Evolutionary conservation across 441 rosid species (phyloP).

Genomic region (Populus trichocarpa): DNA sequence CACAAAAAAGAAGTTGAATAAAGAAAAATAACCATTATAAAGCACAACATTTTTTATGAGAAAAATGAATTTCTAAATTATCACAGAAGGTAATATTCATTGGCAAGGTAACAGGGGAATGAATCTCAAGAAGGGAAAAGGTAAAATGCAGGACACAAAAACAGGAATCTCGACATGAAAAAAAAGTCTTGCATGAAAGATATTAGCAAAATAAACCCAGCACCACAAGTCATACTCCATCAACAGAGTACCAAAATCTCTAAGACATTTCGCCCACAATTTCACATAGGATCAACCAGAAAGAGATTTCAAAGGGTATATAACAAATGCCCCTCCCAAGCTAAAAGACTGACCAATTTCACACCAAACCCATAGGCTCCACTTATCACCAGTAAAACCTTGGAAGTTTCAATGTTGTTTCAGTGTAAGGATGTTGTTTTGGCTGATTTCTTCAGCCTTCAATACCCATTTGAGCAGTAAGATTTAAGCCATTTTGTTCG

Average conservation of each 20-base stretch:
- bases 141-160: neutral
- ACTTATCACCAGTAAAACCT: neutral
- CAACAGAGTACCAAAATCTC: neutral
- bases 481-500: neutral
- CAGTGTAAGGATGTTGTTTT: neutral
- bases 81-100: neutral
- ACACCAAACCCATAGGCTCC: neutral
- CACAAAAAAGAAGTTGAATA: constrained; percentile 16
- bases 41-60: neutral
- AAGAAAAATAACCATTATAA: constrained; percentile 6
- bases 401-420: neutral
- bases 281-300: neutral
- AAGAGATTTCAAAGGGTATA: neutral
- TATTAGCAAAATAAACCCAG: neutral
- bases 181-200: neutral
- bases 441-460: neutral
- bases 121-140: neutral
- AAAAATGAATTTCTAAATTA: neutral
- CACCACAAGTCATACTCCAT: neutral
- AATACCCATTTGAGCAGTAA: neutral
- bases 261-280: neutral
- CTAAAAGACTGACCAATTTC: neutral
- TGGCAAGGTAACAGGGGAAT: neutral
- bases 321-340: neutral
- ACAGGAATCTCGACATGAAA: neutral